Conservation (phyloP, 192 early-diverging fungal species). For the Piromyces finnis region DNA sequence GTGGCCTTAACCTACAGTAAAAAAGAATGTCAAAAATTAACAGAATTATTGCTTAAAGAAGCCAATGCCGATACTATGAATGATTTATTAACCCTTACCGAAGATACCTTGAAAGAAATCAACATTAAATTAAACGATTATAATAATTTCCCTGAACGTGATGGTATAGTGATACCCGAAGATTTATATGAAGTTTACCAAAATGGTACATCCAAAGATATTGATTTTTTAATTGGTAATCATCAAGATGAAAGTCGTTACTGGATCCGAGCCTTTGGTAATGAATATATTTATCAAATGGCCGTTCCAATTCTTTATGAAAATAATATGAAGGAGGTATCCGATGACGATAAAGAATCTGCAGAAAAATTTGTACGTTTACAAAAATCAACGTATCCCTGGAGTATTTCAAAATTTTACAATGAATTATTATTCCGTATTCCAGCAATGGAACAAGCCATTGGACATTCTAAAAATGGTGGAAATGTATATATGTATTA, state of each 20-base stretch:
- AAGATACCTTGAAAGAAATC: background rate
- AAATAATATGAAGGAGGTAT: background rate
- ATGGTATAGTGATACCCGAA: background rate
- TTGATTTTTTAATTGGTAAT: background rate
- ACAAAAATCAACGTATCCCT: background rate
- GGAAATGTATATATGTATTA: background rate
- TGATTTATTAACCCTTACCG: background rate
- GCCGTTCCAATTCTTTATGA: background rate
- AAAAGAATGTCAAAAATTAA: background rate
- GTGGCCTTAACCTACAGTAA: background rate
- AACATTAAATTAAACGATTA: background rate
- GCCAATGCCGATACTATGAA: background rate
- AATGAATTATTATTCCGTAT: background rate
- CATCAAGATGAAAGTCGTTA: background rate
- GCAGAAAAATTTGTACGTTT: background rate
- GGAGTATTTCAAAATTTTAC: background rate
- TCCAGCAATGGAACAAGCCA: background rate
- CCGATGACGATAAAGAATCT: background rate
- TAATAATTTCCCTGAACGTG: background rate
- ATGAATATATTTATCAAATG: background rate
- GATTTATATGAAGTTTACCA: background rate
- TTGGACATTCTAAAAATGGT: background rate
- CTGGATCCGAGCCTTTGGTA: background rate
- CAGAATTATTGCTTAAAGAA: background rate
- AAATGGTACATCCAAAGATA: background rate